phyloP scores from a whole-genome alignment of 768 basidiomycete genomes.

The Russula sp. region DNA sequence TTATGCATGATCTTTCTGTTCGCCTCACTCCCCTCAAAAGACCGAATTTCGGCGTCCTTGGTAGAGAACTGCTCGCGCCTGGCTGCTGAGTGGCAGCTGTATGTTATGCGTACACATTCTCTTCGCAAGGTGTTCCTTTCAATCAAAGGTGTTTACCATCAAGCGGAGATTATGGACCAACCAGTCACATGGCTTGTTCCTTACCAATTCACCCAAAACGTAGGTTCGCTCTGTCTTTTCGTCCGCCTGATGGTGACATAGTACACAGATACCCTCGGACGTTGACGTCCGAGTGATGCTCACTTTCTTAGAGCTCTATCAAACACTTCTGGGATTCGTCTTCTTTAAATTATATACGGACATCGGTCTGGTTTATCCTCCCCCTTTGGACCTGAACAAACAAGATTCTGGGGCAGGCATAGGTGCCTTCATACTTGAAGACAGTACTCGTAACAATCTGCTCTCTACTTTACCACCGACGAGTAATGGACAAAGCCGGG shows the following conservation, averaged over 20 bases:
- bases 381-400: constrained; percentile 76
- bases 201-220: constrained; percentile 94
- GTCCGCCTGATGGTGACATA: constrained; percentile 9
- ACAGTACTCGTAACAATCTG: constrained; percentile 37
- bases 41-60: constrained; percentile 75
- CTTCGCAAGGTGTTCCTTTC: constrained; percentile 91
- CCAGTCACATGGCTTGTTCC: constrained; percentile 94
- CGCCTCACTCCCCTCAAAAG: constrained; percentile 83
- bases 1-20: constrained; percentile 94
- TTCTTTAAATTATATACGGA: constrained; percentile 99
- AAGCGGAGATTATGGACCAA: constrained; percentile 92
- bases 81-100: constrained; percentile 95
- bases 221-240: constrained; percentile 39
- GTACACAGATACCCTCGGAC: constrained; percentile 77
- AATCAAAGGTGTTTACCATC: constrained; percentile 98
- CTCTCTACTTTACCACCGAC: constrained; percentile 29
- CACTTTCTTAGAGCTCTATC: constrained; percentile 97
- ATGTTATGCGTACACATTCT: constrained; percentile 81
- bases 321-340: constrained; percentile 92
- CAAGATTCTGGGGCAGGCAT: constrained; percentile 86
- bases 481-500: constrained; percentile 39
- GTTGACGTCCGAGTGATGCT: constrained; percentile 98
- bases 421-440: constrained; percentile 79
- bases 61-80: constrained; percentile 89
- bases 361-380: constrained; percentile 89